Evolutionary conservation across 176 grass and related monocot genomes (phyloP), one percentile per base, ranked within the genome.

Genomic region (Areca catechu): DNA sequence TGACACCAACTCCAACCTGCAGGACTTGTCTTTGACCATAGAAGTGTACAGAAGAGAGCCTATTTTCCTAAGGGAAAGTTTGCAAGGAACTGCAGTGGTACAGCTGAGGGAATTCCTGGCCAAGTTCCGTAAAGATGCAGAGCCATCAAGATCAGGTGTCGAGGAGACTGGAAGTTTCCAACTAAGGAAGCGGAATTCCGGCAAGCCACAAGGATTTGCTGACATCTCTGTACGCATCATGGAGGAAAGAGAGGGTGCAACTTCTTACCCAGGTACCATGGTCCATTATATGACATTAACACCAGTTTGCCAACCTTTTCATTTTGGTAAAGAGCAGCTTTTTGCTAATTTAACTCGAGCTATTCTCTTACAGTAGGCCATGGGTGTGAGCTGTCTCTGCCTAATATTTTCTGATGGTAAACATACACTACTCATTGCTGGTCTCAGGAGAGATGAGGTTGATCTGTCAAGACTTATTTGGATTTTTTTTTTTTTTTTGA

Each of bases 21-120:
- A 83, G 60, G 23, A 0, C 49, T 72, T 82, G 80, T 62, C 56
- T 2, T 48, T 91, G 51, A 91, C 77, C 7, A 79, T 97, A 22
- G 86, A 97, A 63, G 92, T 97, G 4, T 85, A 91, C 58, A 79
- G 75, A 63, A 85, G 92, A 77, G 86, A 97, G 10, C 92, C 86
- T 25, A 85, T 97, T 57, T 88, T 91, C 73, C 67, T 91, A 53
- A 60, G 80, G 66, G 86, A 91, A 48, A 76, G 79, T 61, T 80
- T 91, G 22, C 92, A 97, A 27, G 92, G 86, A 54, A 52, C 65
- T 52, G 83, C 69, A 15, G 69, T 76, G 58, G 57, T 91, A 24
- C 83, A 75, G 65, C 61, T 97, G 77, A 76, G 82, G 22, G 86
- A 91, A 24, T 91, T 85, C 51, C 52, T 91, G 7, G 62, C 74